Evolutionary conservation across 2,329 filamentous ascomycete genomes (phyloP), one percentile per base, ranked within the genome.

Genomic region (Colletotrichum incanum): DNA sequence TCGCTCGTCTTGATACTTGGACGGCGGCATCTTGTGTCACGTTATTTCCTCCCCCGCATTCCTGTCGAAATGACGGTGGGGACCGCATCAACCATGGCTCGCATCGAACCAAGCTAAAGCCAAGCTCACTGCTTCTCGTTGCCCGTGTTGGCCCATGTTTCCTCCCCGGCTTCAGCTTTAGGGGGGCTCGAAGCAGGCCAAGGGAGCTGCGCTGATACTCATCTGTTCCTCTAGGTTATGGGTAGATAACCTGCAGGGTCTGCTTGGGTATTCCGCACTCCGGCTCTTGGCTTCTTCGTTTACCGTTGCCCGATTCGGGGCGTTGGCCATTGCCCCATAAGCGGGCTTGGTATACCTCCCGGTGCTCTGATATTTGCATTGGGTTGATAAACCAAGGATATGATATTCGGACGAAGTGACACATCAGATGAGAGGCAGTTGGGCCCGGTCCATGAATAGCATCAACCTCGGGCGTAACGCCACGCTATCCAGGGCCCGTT

Each of bases 1-100:
- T 52, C 26, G 26, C 49, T 45, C 11, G 43, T 43, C 20, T 45
- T 18, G 39, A 59, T 9, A 28, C 39, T 60, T n/a, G 39, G n/a
- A 61, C 45, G 64, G 54, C 47, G 47, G 54, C 28, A 34, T n/a
- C 20, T 49, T 9, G 47, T 64, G 58, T 64, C 52, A 68, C 65
- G 41, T 64, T 54, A 26, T 59, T 54, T 71, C 37, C 39, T 69
- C 26, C 65, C 69, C 69, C 69, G 69, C 69, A 69, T 69, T 69
- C 59, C 65, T 59, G 59, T 37, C 59, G 59, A 72, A 45, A 69
- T 72, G 50, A 63, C 20, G 16, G 65, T 20, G 37, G 59, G 37
- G 41, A 37, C 58, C 28, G n/a, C 41, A 31, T 43, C 20, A 49
- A 45, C 34, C 54, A 59, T 52, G 54, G 67, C 49, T 52, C 47